Percentiles rank a stretch among this genome's conserved stretches.
Evolutionary conservation across 805 yeast species (phyloP).

Genomic region (Vanderwaltozyma polyspora): DNA sequence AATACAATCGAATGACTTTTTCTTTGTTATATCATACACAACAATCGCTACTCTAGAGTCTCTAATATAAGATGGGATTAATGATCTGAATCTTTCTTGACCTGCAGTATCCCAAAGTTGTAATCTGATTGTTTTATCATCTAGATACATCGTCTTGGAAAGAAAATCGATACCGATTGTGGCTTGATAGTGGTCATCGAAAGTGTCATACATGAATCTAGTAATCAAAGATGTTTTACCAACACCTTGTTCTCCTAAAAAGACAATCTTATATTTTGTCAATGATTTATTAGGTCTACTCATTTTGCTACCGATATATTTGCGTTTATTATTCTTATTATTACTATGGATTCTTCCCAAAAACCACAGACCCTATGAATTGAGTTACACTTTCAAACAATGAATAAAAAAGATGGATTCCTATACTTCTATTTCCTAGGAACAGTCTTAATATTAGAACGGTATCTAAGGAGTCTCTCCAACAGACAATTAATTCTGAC

Average conservation of each 20-base stretch:
- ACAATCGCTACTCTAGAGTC: conserved; percentile 96
- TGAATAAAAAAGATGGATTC: no score
- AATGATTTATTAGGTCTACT: conserved; percentile 24
- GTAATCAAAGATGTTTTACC: conserved; percentile 95
- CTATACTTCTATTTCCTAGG: no score
- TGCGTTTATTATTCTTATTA: no score
- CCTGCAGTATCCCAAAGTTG: conserved; percentile 99
- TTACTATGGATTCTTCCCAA: no score
- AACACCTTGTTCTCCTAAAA: conserved; percentile 93
- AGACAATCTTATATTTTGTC: conserved; percentile 76
- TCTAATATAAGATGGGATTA: conserved; percentile 90
- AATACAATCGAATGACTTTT: conserved; percentile 72
- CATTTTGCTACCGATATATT: no score
- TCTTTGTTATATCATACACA: conserved; percentile 85
- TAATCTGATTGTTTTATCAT: conserved; percentile 87
- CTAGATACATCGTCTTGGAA: conserved; percentile 88
- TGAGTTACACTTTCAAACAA: no score
- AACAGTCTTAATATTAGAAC: no score
- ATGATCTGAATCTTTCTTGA: conserved; percentile 87
- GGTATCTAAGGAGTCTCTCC: no score
- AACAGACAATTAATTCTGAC: no score
- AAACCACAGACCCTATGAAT: no score
- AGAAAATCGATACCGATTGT: conserved; percentile 95
- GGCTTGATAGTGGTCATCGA: conserved; percentile 89
- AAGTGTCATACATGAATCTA: conserved; percentile 96